Percentiles rank a stretch among this genome's conserved stretches.
These are phyloP conservation scores for Starmerella floricola DNA, from an alignment of 805 yeast genomes.

Conservation along the genomic window DNA sequence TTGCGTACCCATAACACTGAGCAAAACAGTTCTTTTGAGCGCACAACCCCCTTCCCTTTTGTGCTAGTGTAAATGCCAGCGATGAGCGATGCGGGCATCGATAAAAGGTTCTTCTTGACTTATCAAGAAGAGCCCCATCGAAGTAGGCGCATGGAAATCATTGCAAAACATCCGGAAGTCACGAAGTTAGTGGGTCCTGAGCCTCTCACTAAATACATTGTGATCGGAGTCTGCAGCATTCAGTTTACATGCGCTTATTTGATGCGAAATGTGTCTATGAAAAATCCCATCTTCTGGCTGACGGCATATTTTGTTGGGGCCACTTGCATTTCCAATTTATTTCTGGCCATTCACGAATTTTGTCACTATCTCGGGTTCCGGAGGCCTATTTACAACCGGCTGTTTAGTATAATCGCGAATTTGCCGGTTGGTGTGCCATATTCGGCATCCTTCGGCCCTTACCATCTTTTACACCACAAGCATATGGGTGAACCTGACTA, in stretches of 20 bases:
- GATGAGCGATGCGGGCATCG: slow-evolving; percentile 6
- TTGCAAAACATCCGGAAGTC: slow-evolving; percentile 67
- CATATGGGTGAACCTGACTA: slow-evolving; percentile 71
- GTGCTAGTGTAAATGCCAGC: too few species aligned
- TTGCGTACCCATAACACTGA: too few species aligned
- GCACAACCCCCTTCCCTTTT: too few species aligned
- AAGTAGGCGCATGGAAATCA: slow-evolving; percentile 55
- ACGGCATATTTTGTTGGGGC: slow-evolving; percentile 76
- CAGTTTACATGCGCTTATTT: slow-evolving; percentile 56
- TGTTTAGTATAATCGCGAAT: slow-evolving; percentile 66
- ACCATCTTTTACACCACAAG: slow-evolving; percentile 85
- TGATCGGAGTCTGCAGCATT: slow-evolving; percentile 48
- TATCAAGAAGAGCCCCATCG: slow-evolving; percentile 71
- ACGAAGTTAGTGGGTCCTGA: slow-evolving; percentile 74
- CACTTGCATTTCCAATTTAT: slow-evolving; percentile 70
- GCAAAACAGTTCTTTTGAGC: too few species aligned
- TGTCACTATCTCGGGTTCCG: slow-evolving; percentile 76
- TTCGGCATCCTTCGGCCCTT: slow-evolving; percentile 78
- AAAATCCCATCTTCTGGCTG: slow-evolving; percentile 42
- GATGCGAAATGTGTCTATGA: slow-evolving; percentile 44
- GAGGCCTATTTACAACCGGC: slow-evolving; percentile 61
- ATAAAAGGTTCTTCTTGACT: slow-evolving; percentile 59
- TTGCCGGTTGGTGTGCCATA: slow-evolving; percentile 85
- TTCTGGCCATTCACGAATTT: slow-evolving; percentile 79
- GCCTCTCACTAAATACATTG: slow-evolving; percentile 71